Base-by-base conservation (phyloP, 1,139 yeast genomes). In the Candida neerlandica region DNA sequence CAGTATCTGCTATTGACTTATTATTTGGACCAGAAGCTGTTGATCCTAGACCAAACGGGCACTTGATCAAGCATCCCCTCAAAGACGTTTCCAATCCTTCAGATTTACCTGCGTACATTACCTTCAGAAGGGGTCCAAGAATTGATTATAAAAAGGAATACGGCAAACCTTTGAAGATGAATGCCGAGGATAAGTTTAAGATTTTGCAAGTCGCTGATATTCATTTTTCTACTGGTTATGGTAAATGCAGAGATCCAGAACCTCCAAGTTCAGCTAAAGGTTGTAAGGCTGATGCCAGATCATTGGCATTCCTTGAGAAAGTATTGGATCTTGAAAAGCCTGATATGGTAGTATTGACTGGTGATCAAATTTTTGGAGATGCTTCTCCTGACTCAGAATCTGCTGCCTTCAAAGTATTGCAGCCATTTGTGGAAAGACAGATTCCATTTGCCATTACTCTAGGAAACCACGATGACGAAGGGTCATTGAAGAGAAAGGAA, bases 121-220 rank as follows among this genome's bases (percentile, higher is more conserved):
- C 83, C 58, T 46, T 67, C 55, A 51, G 74, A 49, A 47, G 62
- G 43, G 65, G 72, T 5, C 57, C 59, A 6, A 58, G 54, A 42
- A 34, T 51, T 45, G 59, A 66, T 59, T 70, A 69, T 54, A 59
- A 60, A 18, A 53, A 53, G 40, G 49, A 56, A 18, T 51, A 60
- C 19, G 60, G 52, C 43, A 58, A 51, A 41, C 55, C 62, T 1
- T 58, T 73, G 44, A 66, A 68, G 51, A 58, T 71, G 49, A 54
- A 58, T 32, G 49, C 55, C 3, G 65, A 78, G 29, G 83, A 78
- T 2, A 80, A 75, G 54, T 88, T 86, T 66, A 90, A 88, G 63
- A 84, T 92, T 41, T 67, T 89, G 12, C 97, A 92, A 64, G 79
- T 91, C 2, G 95, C 97, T 0, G 98, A 92, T 64, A 70, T 91